Evolutionary conservation across 805 yeast genomes (phyloP).

Genomic region (Zygosaccharomyces gambellarensis): DNA sequence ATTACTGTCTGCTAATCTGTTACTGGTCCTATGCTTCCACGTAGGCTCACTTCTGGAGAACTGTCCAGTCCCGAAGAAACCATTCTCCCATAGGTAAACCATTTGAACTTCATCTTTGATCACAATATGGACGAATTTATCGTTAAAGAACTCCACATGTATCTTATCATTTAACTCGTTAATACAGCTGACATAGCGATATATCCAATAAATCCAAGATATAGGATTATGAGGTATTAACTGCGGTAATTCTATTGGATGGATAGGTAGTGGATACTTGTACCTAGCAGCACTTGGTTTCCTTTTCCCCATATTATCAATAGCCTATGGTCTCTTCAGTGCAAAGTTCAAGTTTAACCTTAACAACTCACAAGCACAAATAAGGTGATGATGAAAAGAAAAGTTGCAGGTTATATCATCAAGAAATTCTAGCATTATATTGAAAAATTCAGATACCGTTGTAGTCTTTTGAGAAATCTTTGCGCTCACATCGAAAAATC

Average conservation of each 20-base stretch:
- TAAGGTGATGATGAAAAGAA: background rate
- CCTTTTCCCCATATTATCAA: conserved; percentile 34
- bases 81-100: conserved; percentile 66
- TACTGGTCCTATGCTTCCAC: conserved; percentile 66
- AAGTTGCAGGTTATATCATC: background rate
- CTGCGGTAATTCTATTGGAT: conserved; percentile 44
- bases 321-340: background rate
- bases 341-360: background rate
- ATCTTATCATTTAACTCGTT: conserved; percentile 18
- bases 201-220: conserved; percentile 51
- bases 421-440: background rate
- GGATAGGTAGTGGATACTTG: conserved; percentile 56
- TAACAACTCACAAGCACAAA: background rate
- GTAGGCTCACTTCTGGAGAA: conserved; percentile 90
- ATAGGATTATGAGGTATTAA: conserved; percentile 62
- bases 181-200: conserved; percentile 28
- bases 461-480: conserved; percentile 84
- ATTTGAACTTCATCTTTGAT: conserved; percentile 45
- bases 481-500: conserved; percentile 58
- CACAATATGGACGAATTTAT: conserved; percentile 26
- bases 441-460: conserved; percentile 79
- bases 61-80: conserved; percentile 92
- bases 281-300: conserved; percentile 33
- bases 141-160: conserved; percentile 35
- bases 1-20: conserved; percentile 42